Base-by-base conservation (phyloP, 23 red algal genomes). In the Chondrus crispus region DNA sequence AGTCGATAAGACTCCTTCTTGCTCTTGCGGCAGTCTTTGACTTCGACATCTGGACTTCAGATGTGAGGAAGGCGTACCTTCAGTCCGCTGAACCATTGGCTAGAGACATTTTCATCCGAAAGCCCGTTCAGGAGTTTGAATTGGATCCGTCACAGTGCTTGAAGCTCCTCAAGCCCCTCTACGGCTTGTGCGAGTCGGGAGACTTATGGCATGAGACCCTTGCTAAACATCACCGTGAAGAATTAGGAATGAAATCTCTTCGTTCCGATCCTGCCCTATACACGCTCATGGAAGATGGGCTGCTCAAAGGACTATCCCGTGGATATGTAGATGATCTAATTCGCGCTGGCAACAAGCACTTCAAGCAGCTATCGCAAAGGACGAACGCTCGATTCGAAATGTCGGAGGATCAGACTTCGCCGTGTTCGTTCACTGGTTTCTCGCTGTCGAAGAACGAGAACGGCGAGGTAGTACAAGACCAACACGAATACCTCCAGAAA, bases 131-230 rank as follows among this genome's bases (percentile, higher is more conserved):
- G 7, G 46, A 58, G 78, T 63, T 83, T 83, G 78, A 83, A 14
- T 38, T 83, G 18, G 52, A 62, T 6, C 50, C 78, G 10, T 37
- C 9, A 13, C 18, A 83, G 46, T 54, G 50, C 24, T 45, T 83
- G 16, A 33, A 68, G 12, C 78, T 63, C 16, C 51, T 83, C 8
- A 83, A 83, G 40, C 16, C 46, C 24, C 78, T 83, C 48, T 62
- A 62, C 50, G 24, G 0, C 57, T 0, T 83, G 10, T 68, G 26
- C 24, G 52, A 83, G 33, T 58, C 78, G 28, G 78, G 78, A 19
- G 52, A 83, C 13, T 58, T 83, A 24, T 63, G 78, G 50, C 78
- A 83, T 22, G 41, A 83, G 24, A 83, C 78, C 24, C 52, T 83
- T 37, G 78, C 28, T 9, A 45, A 83, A 26, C 78, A 83, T 28